A percentile compares a stretch with the other conserved stretches of the same genome.
phyloP scores from a whole-genome alignment of 768 basidiomycete genomes.

The Kwoniella sp. region DNA sequence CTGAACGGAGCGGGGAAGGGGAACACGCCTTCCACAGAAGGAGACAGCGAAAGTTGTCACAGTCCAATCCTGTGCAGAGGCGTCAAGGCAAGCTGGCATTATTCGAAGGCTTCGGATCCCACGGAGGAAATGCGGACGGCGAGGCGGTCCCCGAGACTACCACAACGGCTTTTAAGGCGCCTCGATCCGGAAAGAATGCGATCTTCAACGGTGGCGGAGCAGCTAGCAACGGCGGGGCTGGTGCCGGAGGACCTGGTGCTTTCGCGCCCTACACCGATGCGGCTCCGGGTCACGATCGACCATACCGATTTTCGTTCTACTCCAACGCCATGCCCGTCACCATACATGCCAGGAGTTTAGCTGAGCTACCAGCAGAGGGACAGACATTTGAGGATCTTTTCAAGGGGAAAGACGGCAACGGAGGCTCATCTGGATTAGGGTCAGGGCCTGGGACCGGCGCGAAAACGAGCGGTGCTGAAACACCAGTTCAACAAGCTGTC shows the following conservation, averaged over 20 bases:
- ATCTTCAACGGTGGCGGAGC: background rate
- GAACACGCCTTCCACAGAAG: slow-evolving; percentile 55
- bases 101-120: slow-evolving; percentile 67
- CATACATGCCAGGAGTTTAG: slow-evolving; percentile 88
- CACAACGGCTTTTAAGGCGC: slow-evolving; percentile 40
- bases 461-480: slow-evolving; percentile 14
- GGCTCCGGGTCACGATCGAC: slow-evolving; percentile 69
- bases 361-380: slow-evolving; percentile 89
- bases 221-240: background rate
- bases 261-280: slow-evolving; percentile 47
- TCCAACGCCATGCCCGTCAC: slow-evolving; percentile 88
- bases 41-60: slow-evolving; percentile 83
- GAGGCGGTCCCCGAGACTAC: slow-evolving; percentile 24
- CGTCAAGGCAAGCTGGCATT: slow-evolving; percentile 80
- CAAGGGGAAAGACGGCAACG: slow-evolving; percentile 50
- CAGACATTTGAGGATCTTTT: slow-evolving; percentile 93
- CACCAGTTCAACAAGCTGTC: slow-evolving; percentile 7
- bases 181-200: slow-evolving; percentile 45
- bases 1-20: slow-evolving; percentile 22
- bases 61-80: slow-evolving; percentile 65
- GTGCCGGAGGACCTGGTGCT: slow-evolving; percentile 24
- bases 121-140: slow-evolving; percentile 28
- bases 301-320: slow-evolving; percentile 98
- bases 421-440: slow-evolving; percentile 11
- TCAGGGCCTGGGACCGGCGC: slow-evolving; percentile 10